Evolutionary conservation across 805 yeast species (phyloP), one percentile per base, ranked within the genome.

Genomic region (Ascoidea rubescens): DNA sequence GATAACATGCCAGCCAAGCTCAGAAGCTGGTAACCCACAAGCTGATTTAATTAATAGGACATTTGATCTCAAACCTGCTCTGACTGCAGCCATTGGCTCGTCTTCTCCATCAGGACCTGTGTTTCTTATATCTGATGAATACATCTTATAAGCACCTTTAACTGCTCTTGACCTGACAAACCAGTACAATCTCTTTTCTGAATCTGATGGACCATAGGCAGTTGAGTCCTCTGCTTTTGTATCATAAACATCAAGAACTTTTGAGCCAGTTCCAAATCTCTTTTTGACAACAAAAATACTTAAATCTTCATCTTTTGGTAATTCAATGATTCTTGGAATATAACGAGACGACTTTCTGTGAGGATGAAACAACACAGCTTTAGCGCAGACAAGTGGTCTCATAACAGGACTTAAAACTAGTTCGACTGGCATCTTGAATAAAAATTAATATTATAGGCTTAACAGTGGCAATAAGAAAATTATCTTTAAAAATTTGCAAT

Each of bases 121-220:
- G 4, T 65, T 68, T 44, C 60, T 56, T 46, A 73, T 65, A 16
- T 61, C 67, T 8, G 67, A 58, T 7, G 75, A 70, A 57, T 68
- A 79, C 78, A 79, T 73, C 60, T 73, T 77, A 66, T 78, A 80
- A 1, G 82, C 80, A 50, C 85, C 84, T 63, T 79, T 79, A 50
- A 79, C 84, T 4, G 84, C 82, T 55, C 84, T 70, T n/a, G 84
- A 79, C 57, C 84, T 69, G 14, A 70, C 71, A 66, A 77, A 75
- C 73, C 78, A 74, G 59, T 73, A 78, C 16, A 77, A 57, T 32
- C 75, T 64, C 48, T 75, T 66, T 14, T 65, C 63, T n/a, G 73
- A 69, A 49, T 75, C 72, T 4, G 64, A 59, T 17, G 75, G 67
- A 10, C 8, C 8, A 4, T 76, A 76, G 2, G 67, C 64, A 5